Percentiles rank a stretch among this genome's conserved stretches.
phyloP scores from a whole-genome alignment of 1,284 basidiomycete genomes.

The Puccinia novopanici region DNA sequence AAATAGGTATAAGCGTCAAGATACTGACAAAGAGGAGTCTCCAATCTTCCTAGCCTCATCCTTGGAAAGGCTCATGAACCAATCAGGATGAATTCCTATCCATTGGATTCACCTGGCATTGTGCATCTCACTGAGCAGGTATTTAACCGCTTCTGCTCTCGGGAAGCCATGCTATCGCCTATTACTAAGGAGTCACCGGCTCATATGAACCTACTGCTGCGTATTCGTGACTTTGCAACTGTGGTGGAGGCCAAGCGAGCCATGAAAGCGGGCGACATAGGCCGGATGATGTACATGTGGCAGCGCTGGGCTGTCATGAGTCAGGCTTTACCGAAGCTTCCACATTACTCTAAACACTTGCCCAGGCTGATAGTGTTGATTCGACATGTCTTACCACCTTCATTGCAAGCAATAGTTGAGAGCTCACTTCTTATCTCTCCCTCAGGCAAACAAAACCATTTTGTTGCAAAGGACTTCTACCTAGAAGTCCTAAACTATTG shows the following conservation, averaged over 20 bases:
- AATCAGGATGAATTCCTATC: no score
- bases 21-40: no score
- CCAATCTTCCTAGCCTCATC: not conserved
- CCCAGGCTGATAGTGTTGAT: not conserved
- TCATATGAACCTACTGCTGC: not conserved
- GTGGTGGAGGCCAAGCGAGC: slow-evolving; percentile 13
- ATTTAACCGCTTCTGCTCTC: not conserved
- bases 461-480: slow-evolving; percentile 9
- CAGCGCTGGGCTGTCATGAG: slow-evolving; percentile 3
- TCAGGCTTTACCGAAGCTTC: not conserved
- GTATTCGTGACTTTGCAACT: not conserved
- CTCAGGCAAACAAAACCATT: not conserved
- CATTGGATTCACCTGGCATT: no score
- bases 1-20: no score
- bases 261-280: no score
- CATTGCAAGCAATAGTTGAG: not conserved
- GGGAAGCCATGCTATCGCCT: not conserved
- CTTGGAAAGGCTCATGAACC: not conserved
- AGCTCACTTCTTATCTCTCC: slow-evolving; percentile 10
- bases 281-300: slow-evolving; percentile 1
- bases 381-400: not conserved
- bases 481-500: slow-evolving; percentile 15
- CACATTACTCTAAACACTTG: slow-evolving; percentile 18
- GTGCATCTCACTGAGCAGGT: no score
- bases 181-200: not conserved